Evolutionary conservation across 2,329 filamentous ascomycete genomes (phyloP).

Genomic region (Bipolaris bicolor): DNA sequence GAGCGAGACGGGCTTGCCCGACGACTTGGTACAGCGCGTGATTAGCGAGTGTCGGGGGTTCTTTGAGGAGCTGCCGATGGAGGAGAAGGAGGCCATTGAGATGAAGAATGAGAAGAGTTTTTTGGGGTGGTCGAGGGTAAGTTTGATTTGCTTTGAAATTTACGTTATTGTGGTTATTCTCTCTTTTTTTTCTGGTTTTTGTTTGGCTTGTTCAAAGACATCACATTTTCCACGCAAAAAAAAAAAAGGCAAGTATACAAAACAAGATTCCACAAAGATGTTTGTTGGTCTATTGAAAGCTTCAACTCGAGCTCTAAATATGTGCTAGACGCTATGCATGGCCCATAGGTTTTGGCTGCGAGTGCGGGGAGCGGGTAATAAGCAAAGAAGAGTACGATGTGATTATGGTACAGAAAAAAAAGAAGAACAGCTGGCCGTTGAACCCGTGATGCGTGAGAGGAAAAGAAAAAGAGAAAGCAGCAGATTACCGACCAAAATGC

Average conservation of each 20-base stretch:
- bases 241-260: too few relatives aligned
- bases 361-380: too few relatives aligned
- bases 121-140: slow-evolving; percentile 55
- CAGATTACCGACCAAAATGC: slow-evolving; percentile 3
- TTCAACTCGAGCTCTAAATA: too few relatives aligned
- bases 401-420: slow-evolving; percentile 12
- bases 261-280: too few relatives aligned
- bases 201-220: not conserved
- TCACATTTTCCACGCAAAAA: too few relatives aligned
- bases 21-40: slow-evolving; percentile 68
- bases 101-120: slow-evolving; percentile 59
- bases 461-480: not conserved
- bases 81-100: slow-evolving; percentile 71
- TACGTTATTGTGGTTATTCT: not conserved
- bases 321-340: too few relatives aligned
- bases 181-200: slow-evolving; percentile 6
- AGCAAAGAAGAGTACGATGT: too few relatives aligned
- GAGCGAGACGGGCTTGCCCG: slow-evolving; percentile 68
- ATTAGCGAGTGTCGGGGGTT: slow-evolving; percentile 72
- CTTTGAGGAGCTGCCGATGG: slow-evolving; percentile 72
- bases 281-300: too few relatives aligned
- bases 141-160: slow-evolving; percentile 19
- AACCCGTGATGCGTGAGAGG: not conserved
- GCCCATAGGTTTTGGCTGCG: too few relatives aligned
- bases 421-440: not conserved